phyloP scores from a whole-genome alignment of 1,284 basidiomycete genomes.

The Bondarzewia mesenterica region DNA sequence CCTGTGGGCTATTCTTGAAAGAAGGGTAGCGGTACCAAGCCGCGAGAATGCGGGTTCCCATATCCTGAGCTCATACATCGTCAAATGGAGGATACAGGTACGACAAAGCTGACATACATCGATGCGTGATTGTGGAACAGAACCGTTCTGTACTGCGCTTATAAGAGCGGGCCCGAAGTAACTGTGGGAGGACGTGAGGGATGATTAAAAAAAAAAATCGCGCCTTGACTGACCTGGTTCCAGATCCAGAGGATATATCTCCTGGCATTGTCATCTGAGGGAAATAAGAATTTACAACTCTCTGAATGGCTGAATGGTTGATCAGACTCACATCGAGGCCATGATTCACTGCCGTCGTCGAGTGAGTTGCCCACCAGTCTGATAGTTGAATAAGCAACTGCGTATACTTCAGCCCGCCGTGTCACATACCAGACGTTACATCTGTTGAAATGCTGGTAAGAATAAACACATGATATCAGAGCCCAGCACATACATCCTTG shows the following conservation, averaged over 20 bases:
- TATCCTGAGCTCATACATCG: conserved; percentile 31
- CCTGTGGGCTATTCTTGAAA: neutral
- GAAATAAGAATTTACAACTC: neutral
- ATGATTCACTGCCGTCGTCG: conserved; percentile 34
- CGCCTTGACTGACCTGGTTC: conserved; percentile 19
- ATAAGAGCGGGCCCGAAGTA: conserved; percentile 48
- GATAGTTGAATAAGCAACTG: conserved; percentile 24
- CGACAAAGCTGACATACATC: conserved; percentile 26
- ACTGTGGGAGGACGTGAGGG: conserved; percentile 10
- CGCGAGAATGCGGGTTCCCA: conserved; percentile 57
- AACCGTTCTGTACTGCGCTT: conserved; percentile 43
- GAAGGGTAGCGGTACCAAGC: conserved; percentile 33
- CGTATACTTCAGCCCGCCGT: neutral
- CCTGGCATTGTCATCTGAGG: conserved; percentile 54
- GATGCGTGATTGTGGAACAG: conserved; percentile 40
- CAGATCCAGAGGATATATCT: conserved; percentile 31
- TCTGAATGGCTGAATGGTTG: neutral
- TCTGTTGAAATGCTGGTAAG: conserved; percentile 9
- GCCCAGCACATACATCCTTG: conserved; percentile 47
- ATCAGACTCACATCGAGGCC: conserved; percentile 48
- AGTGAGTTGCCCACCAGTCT: conserved; percentile 39
- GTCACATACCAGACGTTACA: conserved; percentile 20
- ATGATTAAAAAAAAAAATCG: neutral
- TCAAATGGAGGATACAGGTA: neutral
- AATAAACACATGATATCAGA: neutral